A percentile compares a stretch with the other conserved stretches of the same genome.
Evolutionary conservation across 176 grass and related monocot genomes (phyloP).

Genomic region (Raddia guianensis): DNA sequence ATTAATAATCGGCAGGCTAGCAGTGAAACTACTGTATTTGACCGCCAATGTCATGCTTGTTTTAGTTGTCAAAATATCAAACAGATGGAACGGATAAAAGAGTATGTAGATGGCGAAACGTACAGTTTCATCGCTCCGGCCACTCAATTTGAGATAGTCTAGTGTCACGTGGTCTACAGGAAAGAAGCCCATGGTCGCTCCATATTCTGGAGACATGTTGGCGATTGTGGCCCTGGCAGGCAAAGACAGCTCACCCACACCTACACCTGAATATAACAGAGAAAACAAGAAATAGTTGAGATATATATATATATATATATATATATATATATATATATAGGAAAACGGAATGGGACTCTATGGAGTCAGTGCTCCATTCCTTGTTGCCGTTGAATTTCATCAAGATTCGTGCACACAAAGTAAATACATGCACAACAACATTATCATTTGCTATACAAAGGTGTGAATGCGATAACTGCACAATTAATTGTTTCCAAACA

Average conservation of each 20-base stretch:
- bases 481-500: too few species aligned
- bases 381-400: too few species aligned
- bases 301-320: too few species aligned
- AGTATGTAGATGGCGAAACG: constrained; percentile 6
- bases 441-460: too few species aligned
- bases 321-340: too few species aligned
- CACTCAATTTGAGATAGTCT: constrained; percentile 90
- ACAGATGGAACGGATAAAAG: constrained; percentile 4
- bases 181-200: constrained; percentile 99
- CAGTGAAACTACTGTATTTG: too few species aligned
- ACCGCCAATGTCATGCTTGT: background rate
- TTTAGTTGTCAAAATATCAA: constrained; percentile 15
- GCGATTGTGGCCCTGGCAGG: constrained; percentile 95
- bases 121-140: constrained; percentile 89
- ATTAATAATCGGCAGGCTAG: too few species aligned
- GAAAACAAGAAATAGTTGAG: background rate
- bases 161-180: constrained; percentile 91
- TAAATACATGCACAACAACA: too few species aligned
- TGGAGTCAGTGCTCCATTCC: too few species aligned
- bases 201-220: constrained; percentile 99
- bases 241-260: constrained; percentile 82
- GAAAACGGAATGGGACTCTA: too few species aligned
- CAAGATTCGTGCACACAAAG: too few species aligned
- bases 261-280: constrained; percentile 67
- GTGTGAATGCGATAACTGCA: too few species aligned